These are phyloP conservation scores for Mortierella sp. DNA, from an alignment of 371 early-diverging fungal species.

Conservation along the genomic window DNA sequence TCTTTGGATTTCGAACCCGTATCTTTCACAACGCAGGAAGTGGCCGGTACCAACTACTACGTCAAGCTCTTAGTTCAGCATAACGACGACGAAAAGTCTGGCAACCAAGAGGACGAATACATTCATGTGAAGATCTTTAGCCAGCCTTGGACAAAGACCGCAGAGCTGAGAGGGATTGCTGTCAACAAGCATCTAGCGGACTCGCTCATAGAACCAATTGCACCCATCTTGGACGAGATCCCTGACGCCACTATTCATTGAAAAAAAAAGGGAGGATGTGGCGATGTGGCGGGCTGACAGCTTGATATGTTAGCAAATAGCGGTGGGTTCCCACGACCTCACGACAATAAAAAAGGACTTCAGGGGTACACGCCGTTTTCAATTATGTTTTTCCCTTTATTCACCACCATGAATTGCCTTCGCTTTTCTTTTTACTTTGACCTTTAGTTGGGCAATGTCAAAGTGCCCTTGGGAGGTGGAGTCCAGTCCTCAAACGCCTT, in stretches of 20 bases:
- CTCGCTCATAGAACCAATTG: constrained; percentile 6
- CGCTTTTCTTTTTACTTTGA: neutral
- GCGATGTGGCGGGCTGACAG: neutral
- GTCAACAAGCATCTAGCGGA: constrained; percentile 8
- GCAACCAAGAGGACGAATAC: constrained; percentile 10
- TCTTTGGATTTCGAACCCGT: constrained; percentile 15
- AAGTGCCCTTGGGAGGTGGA: constrained; percentile 38
- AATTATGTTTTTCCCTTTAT: no score
- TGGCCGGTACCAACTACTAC: constrained; percentile 27
- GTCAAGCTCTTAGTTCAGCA: constrained; percentile 26
- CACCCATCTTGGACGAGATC: neutral
- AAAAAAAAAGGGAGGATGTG: neutral
- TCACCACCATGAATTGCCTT: no score
- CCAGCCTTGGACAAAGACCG: constrained; percentile 23
- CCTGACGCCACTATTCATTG: neutral
- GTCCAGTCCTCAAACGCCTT: constrained; percentile 36
- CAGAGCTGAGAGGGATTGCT: constrained; percentile 6
- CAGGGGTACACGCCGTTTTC: no score
- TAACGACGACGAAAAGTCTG: no score
- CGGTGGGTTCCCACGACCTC: no score
- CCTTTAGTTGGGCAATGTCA: constrained; percentile 24
- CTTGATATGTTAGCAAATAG: no score
- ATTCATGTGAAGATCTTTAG: constrained; percentile 28
- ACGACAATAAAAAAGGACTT: no score
- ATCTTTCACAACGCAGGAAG: constrained; percentile 29